Conservation (phyloP, 2,329 filamentous ascomycete genomes). For the Alternaria viburni region DNA sequence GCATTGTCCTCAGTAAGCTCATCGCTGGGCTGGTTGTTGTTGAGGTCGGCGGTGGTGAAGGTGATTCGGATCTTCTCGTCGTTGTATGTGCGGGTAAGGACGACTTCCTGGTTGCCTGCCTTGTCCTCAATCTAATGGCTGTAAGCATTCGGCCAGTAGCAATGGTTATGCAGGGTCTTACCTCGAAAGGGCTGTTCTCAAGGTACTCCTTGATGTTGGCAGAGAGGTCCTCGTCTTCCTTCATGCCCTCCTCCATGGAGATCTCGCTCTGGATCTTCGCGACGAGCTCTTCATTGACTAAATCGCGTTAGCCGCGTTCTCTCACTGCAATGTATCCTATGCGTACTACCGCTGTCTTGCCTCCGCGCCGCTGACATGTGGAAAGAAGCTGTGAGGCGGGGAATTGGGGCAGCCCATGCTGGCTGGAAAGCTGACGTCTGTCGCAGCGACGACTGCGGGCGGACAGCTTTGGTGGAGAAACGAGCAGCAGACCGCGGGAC, state of each 20-base stretch:
- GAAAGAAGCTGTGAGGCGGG: constrained; percentile 50
- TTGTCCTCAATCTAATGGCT: constrained; percentile 68
- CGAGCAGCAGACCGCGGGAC: constrained; percentile 53
- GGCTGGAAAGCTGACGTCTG: constrained; percentile 43
- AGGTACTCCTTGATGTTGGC: constrained; percentile 86
- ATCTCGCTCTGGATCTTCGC: constrained; percentile 73
- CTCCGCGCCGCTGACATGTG: constrained; percentile 49
- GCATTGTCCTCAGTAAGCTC: constrained; percentile 63
- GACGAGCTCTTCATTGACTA: constrained; percentile 75
- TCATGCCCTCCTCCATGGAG: constrained; percentile 77
- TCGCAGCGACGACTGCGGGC: constrained; percentile 45
- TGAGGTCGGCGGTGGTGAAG: constrained; percentile 85
- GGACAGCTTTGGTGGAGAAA: constrained; percentile 47
- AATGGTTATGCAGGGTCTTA: constrained; percentile 44
- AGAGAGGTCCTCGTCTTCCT: constrained; percentile 73
- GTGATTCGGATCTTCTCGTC: constrained; percentile 89
- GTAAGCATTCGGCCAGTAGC: constrained; percentile 3
- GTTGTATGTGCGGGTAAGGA: constrained; percentile 80
- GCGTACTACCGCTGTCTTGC: constrained; percentile 41
- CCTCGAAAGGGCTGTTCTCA: constrained; percentile 82
- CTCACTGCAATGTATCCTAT: neutral
- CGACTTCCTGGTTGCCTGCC: constrained; percentile 84
- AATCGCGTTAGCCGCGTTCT: constrained; percentile 16
- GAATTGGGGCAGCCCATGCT: constrained; percentile 38
- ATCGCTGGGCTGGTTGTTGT: constrained; percentile 51